Conservation (phyloP, 805 yeast species). For the Saccharomyces mikatae region DNA sequence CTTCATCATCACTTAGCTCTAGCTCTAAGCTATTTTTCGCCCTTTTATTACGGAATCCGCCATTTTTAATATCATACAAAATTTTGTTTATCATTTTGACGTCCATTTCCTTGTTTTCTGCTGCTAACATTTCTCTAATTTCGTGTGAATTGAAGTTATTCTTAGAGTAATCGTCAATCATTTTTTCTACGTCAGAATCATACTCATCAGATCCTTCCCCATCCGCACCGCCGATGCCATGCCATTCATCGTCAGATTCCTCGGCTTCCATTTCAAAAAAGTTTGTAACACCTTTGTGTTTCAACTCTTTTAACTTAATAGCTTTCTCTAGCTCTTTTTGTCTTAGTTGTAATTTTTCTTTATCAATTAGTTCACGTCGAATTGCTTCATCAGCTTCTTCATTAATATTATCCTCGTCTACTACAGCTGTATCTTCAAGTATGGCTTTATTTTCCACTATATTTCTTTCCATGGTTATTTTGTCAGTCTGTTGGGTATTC, state of each 20-base stretch:
- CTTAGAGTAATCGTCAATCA: conserved; percentile 65
- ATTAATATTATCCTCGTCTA: conserved; percentile 3
- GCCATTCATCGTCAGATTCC: conserved; percentile 86
- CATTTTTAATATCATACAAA: conserved; percentile 63
- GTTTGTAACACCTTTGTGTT: conserved; percentile 46
- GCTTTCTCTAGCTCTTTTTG: conserved; percentile 16
- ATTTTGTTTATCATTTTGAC: conserved; percentile 56
- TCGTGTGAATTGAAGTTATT: conserved; percentile 50
- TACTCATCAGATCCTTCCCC: conserved; percentile 44
- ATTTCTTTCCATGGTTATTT: not conserved
- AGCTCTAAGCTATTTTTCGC: conserved; percentile 51
- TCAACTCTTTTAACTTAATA: conserved; percentile 43
- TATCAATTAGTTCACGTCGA: conserved; percentile 13
- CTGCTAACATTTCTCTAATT: conserved; percentile 48
- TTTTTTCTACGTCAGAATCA: conserved; percentile 66
- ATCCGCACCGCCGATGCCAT: conserved; percentile 69
- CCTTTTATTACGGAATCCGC: conserved; percentile 55
- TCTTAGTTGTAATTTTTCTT: conserved; percentile 18
- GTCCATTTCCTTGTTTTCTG: conserved; percentile 56
- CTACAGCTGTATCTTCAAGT: not conserved
- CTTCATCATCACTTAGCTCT: conserved; percentile 69
- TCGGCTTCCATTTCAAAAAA: conserved; percentile 77
- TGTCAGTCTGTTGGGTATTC: not conserved
- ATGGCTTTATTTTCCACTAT: not conserved
- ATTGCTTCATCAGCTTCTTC: conserved; percentile 15